Conservation (phyloP, 78 protist species). For the Isochrysis galbana region DNA sequence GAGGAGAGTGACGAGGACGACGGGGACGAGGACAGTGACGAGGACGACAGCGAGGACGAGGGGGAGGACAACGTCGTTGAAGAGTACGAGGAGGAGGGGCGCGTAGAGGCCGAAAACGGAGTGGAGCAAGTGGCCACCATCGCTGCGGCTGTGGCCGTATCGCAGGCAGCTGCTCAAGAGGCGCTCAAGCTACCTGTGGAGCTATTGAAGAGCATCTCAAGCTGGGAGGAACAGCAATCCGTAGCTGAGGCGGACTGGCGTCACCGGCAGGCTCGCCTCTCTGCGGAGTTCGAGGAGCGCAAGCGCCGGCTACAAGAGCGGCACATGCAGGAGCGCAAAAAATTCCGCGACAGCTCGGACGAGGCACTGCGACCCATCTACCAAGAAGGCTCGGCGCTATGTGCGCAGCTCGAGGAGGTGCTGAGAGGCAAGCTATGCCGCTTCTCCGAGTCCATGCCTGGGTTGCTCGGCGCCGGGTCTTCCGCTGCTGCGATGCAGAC, state of each 20-base stretch:
- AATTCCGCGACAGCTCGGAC: conserved; percentile 1
- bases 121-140: not conserved
- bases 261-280: not conserved
- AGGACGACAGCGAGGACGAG: not conserved
- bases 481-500: not conserved
- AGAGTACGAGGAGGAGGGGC: not conserved
- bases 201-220: not conserved
- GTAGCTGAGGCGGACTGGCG: not conserved
- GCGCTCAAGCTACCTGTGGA: not conserved
- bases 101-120: not conserved
- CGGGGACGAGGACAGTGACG: not conserved
- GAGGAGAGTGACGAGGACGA: not conserved
- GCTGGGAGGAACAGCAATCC: not conserved
- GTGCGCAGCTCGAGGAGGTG: not conserved
- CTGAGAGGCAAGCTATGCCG: not conserved
- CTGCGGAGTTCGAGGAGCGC: not conserved
- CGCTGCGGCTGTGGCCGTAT: not conserved
- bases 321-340: not conserved
- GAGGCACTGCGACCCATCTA: not conserved
- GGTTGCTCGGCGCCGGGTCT: not conserved
- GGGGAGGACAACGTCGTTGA: not conserved
- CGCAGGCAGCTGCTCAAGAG: not conserved
- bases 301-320: conserved; percentile 19
- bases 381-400: not conserved
- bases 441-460: not conserved